Base-by-base conservation (phyloP, 768 basidiomycete genomes). In the Rhizopogon sp. region DNA sequence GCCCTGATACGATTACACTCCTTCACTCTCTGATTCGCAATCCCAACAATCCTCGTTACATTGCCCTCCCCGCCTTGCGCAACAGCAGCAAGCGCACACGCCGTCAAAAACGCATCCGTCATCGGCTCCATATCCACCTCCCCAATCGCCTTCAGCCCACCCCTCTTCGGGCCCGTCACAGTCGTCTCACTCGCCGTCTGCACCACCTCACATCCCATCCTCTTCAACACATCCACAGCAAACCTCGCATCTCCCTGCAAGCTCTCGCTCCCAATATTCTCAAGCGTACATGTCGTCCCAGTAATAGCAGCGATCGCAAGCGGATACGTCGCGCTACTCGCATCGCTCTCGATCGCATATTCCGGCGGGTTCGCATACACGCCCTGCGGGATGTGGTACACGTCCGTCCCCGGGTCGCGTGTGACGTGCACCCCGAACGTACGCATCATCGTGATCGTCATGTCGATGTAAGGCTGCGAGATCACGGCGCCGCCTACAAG, bases 31-130 rank as follows among this genome's bases (percentile, higher is more conserved):
- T 99, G 96, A 65, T 98, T 99, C 39, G 96, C 95, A 60, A 99
- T 98, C 2, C 97, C 95, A 47, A 88, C 67, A 60, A 99, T 98
- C 56, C 92, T 79, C 8, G 93, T 88, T n/a, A 77, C 77, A 29
- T 73, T 79, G 5, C 79, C 68, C 20, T 68, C 62, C 59, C 83
- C 82, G 9, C 82, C 84, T 0, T 84, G 75, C 0, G 86, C 85
- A 20, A 97, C 90, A 53, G 97, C 96, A 51, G 93, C 95, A 17
- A 99, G 74, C 7, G 88, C 94, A 10, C 85, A 89, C 8, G 97
- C 96, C 2, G 95, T 98, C 74, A 98, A 80, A 77, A 99, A 99
- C 20, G 96, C 97, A 68, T 99, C 97, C 6, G 97, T 99, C 97
- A 99, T 98, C n/a, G 88, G 86, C 70, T 97, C 93, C 97, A 98